Evolutionary conservation across 805 yeast genomes (phyloP).

Genomic region (Kazachstania martiniae): DNA sequence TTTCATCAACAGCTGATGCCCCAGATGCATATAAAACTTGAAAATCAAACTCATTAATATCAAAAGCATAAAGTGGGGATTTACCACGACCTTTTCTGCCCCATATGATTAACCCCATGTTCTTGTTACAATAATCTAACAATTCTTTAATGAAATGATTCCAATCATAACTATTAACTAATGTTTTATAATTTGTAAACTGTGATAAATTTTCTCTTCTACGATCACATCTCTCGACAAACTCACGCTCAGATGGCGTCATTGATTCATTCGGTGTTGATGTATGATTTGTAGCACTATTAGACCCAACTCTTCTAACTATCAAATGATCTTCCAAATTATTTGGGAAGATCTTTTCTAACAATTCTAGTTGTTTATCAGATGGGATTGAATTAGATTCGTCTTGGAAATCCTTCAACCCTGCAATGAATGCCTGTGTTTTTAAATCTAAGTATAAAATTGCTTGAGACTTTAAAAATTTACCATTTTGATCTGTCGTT

Average conservation of each 20-base stretch:
- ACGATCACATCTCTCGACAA: conserved; percentile 59
- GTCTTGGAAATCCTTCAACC: conserved; percentile 38
- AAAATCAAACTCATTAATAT: conserved; percentile 15
- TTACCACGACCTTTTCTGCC: conserved; percentile 40
- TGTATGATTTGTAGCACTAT: conserved; percentile 1
- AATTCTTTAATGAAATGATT: conserved; percentile 68
- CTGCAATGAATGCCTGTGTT: conserved; percentile 91
- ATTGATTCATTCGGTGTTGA: conserved; percentile 31
- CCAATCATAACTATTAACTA: conserved; percentile 78
- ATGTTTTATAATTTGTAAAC: conserved; percentile 36
- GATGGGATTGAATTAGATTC: conserved; percentile 6
- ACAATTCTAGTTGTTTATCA: conserved; percentile 35
- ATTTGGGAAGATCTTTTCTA: conserved; percentile 67
- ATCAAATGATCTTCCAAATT: conserved; percentile 37
- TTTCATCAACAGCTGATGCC: conserved; percentile 1
- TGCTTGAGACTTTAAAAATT: conserved; percentile 71
- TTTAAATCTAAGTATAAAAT: conserved; percentile 74
- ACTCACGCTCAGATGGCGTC: conserved; percentile 72
- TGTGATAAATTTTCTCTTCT: conserved; percentile 53
- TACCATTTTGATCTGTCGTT: conserved; percentile 29
- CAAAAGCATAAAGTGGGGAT: conserved; percentile 18
- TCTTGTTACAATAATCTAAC: conserved; percentile 65
- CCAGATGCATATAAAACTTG: conserved; percentile 17
- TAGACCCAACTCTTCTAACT: conserved; percentile 13
- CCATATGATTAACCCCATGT: conserved; percentile 62